Evolutionary conservation across 257 asterid species (phyloP), one percentile per base, ranked within the genome.

Genomic region (Solanum infundibuliforme): DNA sequence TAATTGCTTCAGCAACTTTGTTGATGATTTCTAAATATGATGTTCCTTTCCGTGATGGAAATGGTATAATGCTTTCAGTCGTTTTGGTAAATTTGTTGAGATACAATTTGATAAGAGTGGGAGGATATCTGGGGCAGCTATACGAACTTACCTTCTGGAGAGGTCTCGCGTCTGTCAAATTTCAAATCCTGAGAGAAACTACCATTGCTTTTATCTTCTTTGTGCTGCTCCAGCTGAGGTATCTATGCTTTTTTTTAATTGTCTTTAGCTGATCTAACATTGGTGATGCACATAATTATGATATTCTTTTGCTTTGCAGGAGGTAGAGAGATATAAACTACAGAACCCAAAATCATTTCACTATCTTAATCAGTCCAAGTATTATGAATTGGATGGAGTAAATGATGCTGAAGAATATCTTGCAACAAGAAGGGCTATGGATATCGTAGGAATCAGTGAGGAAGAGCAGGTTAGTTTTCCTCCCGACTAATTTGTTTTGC

Each of bases 391-490:
- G 8, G 98, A 95, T 88, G 99, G 99, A 74, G 94, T 97, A 88
- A 92, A 91, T 92, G 99, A 97, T 89, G 93, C 98, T 36, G 95
- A 95, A 83, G 99, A 95, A 88, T 97, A 95, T 91, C 94, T 96
- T 73, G 98, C 96, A n/a, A 95, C 99, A 86, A 92, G 96, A 94
- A 93, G 99, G 94, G 99, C 99, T 87, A 97, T 97, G 99, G 99
- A 97, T 93, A 93, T 95, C 87, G 99, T 97, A 89, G 99, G 99
- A 92, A 97, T 97, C 89, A 91, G 98, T 84, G 99, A 93, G 90
- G 98, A 96, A 88, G 99, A 97, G 89, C 99, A 95, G 98, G 99
- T 97, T 83, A 84, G 90, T 71, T 29, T 86, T 66, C 90, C 90
- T 89, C 87, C 66, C n/a, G 21, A 69, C 65, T 88, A 39, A 62